These are phyloP conservation scores for Persicaria tinctoria DNA, from an alignment of 148 eudicot genomes.

Conservation along the genomic window DNA sequence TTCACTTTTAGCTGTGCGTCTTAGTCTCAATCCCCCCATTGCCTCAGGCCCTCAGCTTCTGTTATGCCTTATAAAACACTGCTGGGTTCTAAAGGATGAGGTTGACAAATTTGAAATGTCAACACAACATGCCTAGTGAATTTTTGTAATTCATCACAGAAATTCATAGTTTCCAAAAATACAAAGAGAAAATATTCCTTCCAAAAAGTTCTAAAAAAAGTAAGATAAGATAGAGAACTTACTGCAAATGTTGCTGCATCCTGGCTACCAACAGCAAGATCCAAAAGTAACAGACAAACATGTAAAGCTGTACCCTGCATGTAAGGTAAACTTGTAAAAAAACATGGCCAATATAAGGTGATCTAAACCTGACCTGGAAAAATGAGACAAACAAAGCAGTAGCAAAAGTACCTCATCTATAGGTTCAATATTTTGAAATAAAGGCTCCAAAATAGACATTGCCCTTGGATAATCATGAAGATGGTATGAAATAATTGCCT, in stretches of 20 bases:
- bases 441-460: constrained; percentile 54
- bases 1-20: neutral
- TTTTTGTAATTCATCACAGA: neutral
- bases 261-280: constrained; percentile 59
- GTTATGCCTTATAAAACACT: neutral
- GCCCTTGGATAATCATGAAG: constrained; percentile 75
- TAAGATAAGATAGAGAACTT: constrained; percentile 23
- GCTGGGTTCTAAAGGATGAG: neutral
- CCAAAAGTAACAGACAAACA: constrained; percentile 79
- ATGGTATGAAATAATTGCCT: constrained; percentile 74
- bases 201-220: neutral
- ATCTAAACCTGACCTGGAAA: neutral
- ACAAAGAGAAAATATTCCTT: neutral
- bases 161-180: neutral
- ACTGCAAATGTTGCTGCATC: constrained; percentile 68
- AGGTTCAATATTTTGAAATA: constrained; percentile 79
- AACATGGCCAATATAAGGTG: neutral
- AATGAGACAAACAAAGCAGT: neutral
- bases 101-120: neutral
- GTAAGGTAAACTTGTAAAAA: constrained; percentile 6
- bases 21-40: neutral
- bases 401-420: constrained; percentile 54
- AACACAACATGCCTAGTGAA: neutral
- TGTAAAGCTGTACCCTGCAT: constrained; percentile 71
- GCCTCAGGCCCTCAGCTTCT: neutral